Conservation (phyloP, 164 flowering plant species). For the Sextonia rubra region DNA sequence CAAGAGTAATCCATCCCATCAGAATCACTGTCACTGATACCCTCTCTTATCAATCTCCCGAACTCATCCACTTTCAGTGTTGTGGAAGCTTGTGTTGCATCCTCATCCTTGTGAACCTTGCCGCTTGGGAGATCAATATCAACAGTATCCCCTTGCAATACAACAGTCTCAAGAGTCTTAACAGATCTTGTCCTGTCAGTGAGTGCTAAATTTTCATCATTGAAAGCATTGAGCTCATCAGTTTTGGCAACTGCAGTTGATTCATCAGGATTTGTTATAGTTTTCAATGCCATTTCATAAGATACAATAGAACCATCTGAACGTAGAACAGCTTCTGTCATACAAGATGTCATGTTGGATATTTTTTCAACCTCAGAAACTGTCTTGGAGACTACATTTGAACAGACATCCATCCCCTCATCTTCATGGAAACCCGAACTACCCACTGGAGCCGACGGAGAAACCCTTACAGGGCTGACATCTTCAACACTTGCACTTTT, state of each 20-base stretch:
- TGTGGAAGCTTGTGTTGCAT: constrained; percentile 17
- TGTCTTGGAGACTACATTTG: constrained; percentile 13
- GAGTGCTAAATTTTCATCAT: constrained; percentile 13
- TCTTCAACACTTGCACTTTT: constrained; percentile 24
- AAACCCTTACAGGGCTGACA: constrained; percentile 15
- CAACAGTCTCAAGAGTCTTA: constrained; percentile 15
- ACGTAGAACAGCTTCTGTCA: background rate
- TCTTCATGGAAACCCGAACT: constrained; percentile 12
- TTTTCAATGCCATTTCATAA: constrained; percentile 11
- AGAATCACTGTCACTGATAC: constrained; percentile 73
- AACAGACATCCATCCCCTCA: constrained; percentile 11
- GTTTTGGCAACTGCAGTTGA: constrained; percentile 5
- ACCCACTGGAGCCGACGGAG: constrained; percentile 17
- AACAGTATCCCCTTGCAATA: constrained; percentile 17
- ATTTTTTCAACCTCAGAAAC: constrained; percentile 16
- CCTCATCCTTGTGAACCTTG: constrained; percentile 24
- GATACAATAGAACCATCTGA: constrained; percentile 9
- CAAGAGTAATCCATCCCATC: constrained; percentile 33
- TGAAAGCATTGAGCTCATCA: constrained; percentile 9
- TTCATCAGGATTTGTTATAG: constrained; percentile 3
- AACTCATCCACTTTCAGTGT: constrained; percentile 64
- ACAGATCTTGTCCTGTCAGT: constrained; percentile 4
- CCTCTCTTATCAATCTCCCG: constrained; percentile 75
- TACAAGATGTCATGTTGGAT: constrained; percentile 2
- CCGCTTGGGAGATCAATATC: constrained; percentile 14